Conservation (phyloP, 2,329 filamentous ascomycete species). For the Penicillium sp. region DNA sequence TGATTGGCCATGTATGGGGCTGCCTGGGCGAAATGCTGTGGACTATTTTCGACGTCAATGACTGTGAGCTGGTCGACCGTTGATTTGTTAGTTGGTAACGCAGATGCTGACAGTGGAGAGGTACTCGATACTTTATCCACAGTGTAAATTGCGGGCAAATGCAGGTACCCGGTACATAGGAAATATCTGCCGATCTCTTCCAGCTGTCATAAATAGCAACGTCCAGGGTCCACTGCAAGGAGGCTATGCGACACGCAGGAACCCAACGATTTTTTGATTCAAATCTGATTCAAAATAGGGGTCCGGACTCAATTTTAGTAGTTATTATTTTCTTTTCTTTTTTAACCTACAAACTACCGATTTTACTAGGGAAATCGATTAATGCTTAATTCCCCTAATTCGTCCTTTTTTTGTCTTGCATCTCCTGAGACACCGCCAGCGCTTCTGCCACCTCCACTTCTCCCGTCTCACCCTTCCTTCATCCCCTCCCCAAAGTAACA, state of each 20-base stretch:
- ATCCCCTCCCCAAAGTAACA: slow-evolving; percentile 10
- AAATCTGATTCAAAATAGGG: neutral
- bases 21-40: neutral
- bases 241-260: neutral
- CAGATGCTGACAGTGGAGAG: slow-evolving; percentile 2
- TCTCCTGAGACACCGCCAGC: slow-evolving; percentile 19
- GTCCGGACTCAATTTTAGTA: neutral
- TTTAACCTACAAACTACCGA: neutral
- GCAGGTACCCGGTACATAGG: slow-evolving; percentile 6
- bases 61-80: neutral
- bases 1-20: neutral
- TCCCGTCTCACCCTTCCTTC: slow-evolving; percentile 27
- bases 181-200: slow-evolving; percentile 2
- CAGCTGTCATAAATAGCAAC: slow-evolving; percentile 6
- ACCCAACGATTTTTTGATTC: neutral
- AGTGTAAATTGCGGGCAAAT: neutral
- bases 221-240: slow-evolving; percentile 2
- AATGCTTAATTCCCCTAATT: slow-evolving; percentile 1
- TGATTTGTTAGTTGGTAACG: neutral
- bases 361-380: neutral
- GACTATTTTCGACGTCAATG: slow-evolving; percentile 1
- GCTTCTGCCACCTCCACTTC: slow-evolving; percentile 22
- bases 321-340: neutral
- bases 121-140: neutral
- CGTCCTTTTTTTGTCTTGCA: neutral